phyloP scores from a whole-genome alignment of 441 rosid genomes.

The Omphalea diandra region DNA sequence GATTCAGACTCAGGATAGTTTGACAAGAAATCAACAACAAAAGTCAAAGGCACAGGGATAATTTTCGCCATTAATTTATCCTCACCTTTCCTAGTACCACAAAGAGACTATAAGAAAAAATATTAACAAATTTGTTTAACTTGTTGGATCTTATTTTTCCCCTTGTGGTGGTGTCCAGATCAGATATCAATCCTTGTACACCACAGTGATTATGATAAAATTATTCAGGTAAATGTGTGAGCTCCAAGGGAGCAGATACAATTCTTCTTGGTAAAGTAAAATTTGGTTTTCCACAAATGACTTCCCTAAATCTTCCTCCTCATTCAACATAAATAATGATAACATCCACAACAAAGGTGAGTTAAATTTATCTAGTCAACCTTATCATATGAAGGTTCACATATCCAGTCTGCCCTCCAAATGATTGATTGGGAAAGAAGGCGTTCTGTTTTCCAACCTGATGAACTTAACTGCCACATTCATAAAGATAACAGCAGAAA shows the following conservation, averaged over 20 bases:
- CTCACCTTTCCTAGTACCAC: not conserved
- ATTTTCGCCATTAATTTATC: not conserved
- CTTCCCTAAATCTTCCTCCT: not conserved
- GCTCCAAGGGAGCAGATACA: not conserved
- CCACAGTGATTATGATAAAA: not conserved
- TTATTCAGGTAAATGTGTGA: not conserved
- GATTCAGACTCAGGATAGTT: not conserved
- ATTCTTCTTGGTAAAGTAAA: not conserved
- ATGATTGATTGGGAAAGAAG: slow-evolving; percentile 69
- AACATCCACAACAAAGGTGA: not conserved
- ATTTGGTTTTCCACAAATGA: not conserved
- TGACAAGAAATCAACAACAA: not conserved
- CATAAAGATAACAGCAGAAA: not conserved
- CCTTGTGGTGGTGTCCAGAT: not conserved
- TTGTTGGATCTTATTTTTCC: not conserved
- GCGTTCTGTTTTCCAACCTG: slow-evolving; percentile 89
- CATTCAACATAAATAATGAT: not conserved
- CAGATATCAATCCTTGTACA: not conserved
- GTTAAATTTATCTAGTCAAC: slow-evolving; percentile 39
- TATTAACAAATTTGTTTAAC: not conserved
- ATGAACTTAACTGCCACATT: slow-evolving; percentile 55
- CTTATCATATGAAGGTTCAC: slow-evolving; percentile 42
- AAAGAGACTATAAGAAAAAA: not conserved
- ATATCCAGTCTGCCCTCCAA: slow-evolving; percentile 81
- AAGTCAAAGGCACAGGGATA: not conserved